Evolutionary conservation across 805 yeast genomes (phyloP).

Genomic region (Kazachstania martiniae): DNA sequence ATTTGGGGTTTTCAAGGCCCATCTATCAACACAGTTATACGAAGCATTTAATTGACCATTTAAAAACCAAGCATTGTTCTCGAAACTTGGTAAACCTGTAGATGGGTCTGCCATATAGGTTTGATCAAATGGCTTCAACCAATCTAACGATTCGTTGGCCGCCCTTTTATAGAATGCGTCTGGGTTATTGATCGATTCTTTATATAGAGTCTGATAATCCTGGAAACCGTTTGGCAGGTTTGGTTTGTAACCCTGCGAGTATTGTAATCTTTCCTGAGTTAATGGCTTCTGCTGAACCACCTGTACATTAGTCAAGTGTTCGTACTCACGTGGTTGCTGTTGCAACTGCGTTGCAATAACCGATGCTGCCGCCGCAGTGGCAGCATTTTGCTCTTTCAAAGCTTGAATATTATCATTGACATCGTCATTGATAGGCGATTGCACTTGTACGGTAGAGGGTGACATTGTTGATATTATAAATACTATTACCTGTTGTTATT

Average conservation of each 20-base stretch:
- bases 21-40: constrained; percentile 75
- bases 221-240: constrained; percentile 33
- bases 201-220: constrained; percentile 59
- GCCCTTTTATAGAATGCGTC: constrained; percentile 66
- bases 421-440: too few relatives aligned
- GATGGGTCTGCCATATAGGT: constrained; percentile 32
- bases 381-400: too few relatives aligned
- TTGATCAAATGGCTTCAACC: constrained; percentile 69
- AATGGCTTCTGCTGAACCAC: constrained; percentile 15
- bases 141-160: constrained; percentile 61
- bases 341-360: too few relatives aligned
- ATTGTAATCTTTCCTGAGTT: constrained; percentile 13
- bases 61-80: constrained; percentile 61
- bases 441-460: too few relatives aligned
- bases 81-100: constrained; percentile 30
- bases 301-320: constrained; percentile 21
- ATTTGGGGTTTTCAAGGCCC: constrained; percentile 60
- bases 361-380: too few relatives aligned
- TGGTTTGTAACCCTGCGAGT: constrained; percentile 34
- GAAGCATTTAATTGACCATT: constrained; percentile 74
- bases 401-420: too few relatives aligned
- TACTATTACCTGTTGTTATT: too few relatives aligned
- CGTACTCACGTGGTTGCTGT: too few relatives aligned
- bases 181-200: constrained; percentile 71
- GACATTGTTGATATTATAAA: too few relatives aligned